phyloP scores from a whole-genome alignment of 2,329 filamentous ascomycete species.

The Calonectria naviculata region DNA sequence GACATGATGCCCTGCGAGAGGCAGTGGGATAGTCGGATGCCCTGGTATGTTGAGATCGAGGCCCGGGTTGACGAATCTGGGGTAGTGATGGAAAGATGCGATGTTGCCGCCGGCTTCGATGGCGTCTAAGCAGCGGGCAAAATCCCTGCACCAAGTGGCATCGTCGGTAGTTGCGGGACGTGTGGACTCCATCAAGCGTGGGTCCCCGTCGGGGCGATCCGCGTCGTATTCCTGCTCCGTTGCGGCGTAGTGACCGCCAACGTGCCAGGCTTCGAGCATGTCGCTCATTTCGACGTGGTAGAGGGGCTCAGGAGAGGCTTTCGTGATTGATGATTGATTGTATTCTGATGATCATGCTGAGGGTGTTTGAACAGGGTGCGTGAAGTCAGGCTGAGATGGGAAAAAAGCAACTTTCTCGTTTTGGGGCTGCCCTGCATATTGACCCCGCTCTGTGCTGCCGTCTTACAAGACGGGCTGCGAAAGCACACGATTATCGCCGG shows the following conservation, averaged over 20 bases:
- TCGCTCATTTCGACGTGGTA: background rate
- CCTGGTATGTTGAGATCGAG: slow-evolving; percentile 20
- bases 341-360: background rate
- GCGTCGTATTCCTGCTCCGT: background rate
- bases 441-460: background rate
- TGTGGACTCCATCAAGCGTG: background rate
- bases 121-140: background rate
- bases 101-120: slow-evolving; percentile 17
- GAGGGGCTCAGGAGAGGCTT: background rate
- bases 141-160: background rate
- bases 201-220: too few relatives aligned
- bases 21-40: slow-evolving; percentile 2
- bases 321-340: background rate
- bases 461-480: background rate
- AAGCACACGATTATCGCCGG: background rate
- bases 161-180: background rate
- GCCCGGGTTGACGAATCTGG: slow-evolving; percentile 19
- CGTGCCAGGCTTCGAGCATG: too few relatives aligned
- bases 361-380: background rate
- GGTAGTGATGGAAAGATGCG: slow-evolving; percentile 9
- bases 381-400: background rate
- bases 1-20: slow-evolving; percentile 10
- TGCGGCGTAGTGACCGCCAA: background rate
- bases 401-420: background rate
- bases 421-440: background rate